These are phyloP conservation scores for Scheffersomyces illinoinensis DNA, from an alignment of 1,139 yeast genomes.

Conservation along the genomic window DNA sequence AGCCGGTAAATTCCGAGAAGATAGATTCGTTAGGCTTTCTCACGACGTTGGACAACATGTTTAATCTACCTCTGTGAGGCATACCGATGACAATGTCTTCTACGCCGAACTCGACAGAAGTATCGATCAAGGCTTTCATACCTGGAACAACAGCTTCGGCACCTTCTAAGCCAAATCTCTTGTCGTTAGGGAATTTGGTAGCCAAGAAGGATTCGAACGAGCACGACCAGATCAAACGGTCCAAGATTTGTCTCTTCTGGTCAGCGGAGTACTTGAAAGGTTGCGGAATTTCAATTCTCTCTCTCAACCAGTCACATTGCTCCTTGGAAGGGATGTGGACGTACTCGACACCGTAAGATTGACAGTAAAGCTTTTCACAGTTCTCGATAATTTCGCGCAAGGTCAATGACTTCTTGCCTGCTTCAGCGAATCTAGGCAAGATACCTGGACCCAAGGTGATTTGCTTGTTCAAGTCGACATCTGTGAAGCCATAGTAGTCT, in stretches of 20 bases:
- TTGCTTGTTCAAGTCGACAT: conserved; percentile 77
- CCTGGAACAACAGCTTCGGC: conserved; percentile 97
- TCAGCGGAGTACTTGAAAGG: conserved; percentile 85
- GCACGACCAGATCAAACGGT: conserved; percentile 95
- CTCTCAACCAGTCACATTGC: conserved; percentile 98
- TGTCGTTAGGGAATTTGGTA: conserved; percentile 96
- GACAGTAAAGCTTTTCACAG: conserved; percentile 86
- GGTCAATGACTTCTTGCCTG: conserved; percentile 64
- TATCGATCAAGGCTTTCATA: conserved; percentile 92
- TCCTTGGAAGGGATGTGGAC: conserved; percentile 95
- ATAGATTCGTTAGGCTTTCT: conserved; percentile 98
- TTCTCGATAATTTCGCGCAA: conserved; percentile 74
- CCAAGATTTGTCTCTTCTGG: conserved; percentile 94
- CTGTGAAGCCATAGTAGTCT: conserved; percentile 89
- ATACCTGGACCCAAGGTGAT: conserved; percentile 97
- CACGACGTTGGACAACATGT: conserved; percentile 95
- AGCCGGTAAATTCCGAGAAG: conserved; percentile 93
- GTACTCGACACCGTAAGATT: conserved; percentile 89
- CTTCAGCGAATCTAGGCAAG: conserved; percentile 82
- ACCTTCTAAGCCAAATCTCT: conserved; percentile 98
- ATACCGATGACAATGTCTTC: conserved; percentile 97
- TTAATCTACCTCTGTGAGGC: conserved; percentile 99
- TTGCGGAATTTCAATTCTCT: conserved; percentile 87
- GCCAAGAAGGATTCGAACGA: conserved; percentile 90
- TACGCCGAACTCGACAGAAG: conserved; percentile 88